These are phyloP conservation scores for Scheffersomyces lignosus DNA, from an alignment of 805 yeast genomes.

Conservation along the genomic window DNA sequence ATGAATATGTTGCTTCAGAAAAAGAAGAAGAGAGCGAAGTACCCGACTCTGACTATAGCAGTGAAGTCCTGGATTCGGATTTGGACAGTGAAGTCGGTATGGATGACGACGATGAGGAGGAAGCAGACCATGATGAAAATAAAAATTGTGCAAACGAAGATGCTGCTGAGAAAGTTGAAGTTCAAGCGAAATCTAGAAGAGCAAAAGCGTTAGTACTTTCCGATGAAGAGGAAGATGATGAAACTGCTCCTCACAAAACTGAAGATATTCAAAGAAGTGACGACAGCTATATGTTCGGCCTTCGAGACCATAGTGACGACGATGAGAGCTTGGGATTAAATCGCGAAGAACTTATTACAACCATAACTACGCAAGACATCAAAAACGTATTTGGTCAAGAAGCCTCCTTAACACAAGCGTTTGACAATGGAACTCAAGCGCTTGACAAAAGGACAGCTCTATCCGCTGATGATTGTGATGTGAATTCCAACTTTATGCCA, in stretches of 20 bases:
- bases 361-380: slow-evolving; percentile 9
- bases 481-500: neutral
- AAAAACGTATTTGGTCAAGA: neutral
- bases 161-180: slow-evolving; percentile 8
- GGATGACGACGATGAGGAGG: slow-evolving; percentile 9
- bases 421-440: slow-evolving; percentile 1
- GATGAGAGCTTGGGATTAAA: slow-evolving; percentile 6
- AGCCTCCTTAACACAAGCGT: slow-evolving; percentile 4
- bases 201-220: slow-evolving; percentile 8
- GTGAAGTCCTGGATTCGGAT: too few species aligned
- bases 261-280: slow-evolving; percentile 18
- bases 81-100: slow-evolving; percentile 20
- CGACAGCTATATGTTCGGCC: slow-evolving; percentile 33
- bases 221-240: slow-evolving; percentile 9
- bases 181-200: slow-evolving; percentile 6
- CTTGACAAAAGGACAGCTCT: slow-evolving; percentile 1
- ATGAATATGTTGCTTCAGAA: slow-evolving; percentile 11
- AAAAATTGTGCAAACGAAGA: slow-evolving; percentile 16
- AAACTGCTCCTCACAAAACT: slow-evolving; percentile 4
- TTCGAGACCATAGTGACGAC: slow-evolving; percentile 8
- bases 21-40: slow-evolving; percentile 24
- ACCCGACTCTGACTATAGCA: slow-evolving; percentile 17
- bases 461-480: neutral
- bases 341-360: slow-evolving; percentile 14
- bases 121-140: slow-evolving; percentile 19